Evolutionary conservation across 2,329 filamentous ascomycete species (phyloP).

Genomic region (Fusarium temperatum): DNA sequence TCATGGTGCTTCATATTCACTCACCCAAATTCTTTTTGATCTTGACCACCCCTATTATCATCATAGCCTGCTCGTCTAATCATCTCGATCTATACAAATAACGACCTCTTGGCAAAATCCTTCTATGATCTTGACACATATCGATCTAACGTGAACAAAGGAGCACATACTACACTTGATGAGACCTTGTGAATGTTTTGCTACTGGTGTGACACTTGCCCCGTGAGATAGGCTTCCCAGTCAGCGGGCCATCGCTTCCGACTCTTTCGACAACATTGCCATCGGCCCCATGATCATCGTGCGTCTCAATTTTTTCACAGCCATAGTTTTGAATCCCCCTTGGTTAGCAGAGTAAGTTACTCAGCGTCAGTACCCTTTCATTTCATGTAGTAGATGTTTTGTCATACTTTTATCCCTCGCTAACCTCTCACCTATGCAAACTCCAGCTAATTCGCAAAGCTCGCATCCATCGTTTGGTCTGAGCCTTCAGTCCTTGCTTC

Average conservation of each 20-base stretch:
- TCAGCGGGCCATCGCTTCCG: not conserved
- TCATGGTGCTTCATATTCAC: not conserved
- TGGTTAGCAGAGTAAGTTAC: not conserved
- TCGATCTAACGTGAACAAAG: not conserved
- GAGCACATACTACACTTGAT: too few species aligned
- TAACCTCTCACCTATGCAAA: not conserved
- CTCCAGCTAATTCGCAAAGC: not conserved
- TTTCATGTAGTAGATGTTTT: not conserved
- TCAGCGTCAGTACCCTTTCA: not conserved
- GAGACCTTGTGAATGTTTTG: not conserved
- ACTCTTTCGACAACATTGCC: not conserved
- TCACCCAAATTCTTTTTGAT: not conserved
- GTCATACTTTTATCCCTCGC: not conserved
- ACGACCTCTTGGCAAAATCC: not conserved
- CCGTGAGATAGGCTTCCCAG: not conserved
- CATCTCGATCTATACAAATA: not conserved
- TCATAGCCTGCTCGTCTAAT: not conserved
- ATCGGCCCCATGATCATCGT: not conserved
- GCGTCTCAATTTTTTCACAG: not conserved
- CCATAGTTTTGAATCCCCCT: not conserved
- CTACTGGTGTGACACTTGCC: not conserved
- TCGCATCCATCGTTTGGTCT: not conserved
- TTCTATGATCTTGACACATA: not conserved
- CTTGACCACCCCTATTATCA: not conserved
- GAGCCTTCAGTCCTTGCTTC: not conserved